These are phyloP conservation scores for Penicillium alfredii DNA, from an alignment of 495 filamentous ascomycete genomes.

Conservation along the genomic window DNA sequence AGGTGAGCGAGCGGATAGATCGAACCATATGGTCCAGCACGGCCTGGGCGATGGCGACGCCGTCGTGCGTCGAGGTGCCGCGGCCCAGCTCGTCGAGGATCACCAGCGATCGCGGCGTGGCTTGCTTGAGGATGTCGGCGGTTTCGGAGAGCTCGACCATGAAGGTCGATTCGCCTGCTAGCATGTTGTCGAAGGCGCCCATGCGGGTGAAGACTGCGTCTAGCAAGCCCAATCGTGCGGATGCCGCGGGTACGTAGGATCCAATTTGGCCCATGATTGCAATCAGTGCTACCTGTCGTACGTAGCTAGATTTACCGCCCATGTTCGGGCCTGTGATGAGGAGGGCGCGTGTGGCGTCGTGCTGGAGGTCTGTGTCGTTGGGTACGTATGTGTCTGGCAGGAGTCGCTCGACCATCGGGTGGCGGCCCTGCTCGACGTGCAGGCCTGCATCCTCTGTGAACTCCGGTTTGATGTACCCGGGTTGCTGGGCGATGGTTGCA, in stretches of 20 bases:
- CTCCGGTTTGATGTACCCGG: constrained; percentile 83
- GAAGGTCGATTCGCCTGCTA: constrained; percentile 92
- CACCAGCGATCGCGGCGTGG: constrained; percentile 72
- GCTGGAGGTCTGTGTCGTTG: constrained; percentile 69
- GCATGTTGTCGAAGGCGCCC: constrained; percentile 95
- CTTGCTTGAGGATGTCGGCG: constrained; percentile 79
- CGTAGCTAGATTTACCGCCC: constrained; percentile 95
- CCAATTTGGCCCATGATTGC: constrained; percentile 93
- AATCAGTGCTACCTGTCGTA: constrained; percentile 85
- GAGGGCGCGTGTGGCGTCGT: constrained; percentile 62
- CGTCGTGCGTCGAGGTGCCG: constrained; percentile 91
- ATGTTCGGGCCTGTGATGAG: constrained; percentile 97
- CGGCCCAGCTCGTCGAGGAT: constrained; percentile 94
- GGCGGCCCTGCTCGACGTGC: constrained; percentile 68
- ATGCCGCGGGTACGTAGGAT: constrained; percentile 80
- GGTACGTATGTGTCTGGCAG: constrained; percentile 86
- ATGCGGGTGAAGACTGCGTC: constrained; percentile 95
- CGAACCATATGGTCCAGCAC: constrained; percentile 81
- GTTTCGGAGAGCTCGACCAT: constrained; percentile 97
- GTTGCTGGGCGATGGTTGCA: constrained; percentile 72
- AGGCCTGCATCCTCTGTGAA: constrained; percentile 68
- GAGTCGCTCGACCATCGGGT: constrained; percentile 95
- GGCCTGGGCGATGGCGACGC: constrained; percentile 90
- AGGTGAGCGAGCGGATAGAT: constrained; percentile 64
- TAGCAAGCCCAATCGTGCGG: constrained; percentile 69